Evolutionary conservation across 257 asterid species (phyloP).

Genomic region (Nyctanthes arbortristis): DNA sequence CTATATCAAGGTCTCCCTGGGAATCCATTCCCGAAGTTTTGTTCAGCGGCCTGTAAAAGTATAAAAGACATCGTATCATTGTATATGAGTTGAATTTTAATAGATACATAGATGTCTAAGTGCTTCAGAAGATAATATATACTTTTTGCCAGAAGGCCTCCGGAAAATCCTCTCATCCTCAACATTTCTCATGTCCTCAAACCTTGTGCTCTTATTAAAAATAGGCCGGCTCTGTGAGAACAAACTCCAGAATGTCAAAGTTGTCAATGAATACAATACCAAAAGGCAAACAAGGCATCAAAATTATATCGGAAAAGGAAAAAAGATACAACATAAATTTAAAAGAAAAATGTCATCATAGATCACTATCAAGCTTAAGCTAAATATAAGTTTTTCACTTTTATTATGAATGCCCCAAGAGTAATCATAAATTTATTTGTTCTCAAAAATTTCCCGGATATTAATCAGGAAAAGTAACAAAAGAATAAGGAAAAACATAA

Average conservation of each 20-base stretch:
- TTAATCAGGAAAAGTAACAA: not conserved
- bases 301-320: not conserved
- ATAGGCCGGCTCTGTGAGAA: slow-evolving; percentile 87
- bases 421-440: not conserved
- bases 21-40: slow-evolving; percentile 71
- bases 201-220: slow-evolving; percentile 91
- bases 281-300: not conserved
- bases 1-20: slow-evolving; percentile 83
- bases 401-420: not conserved
- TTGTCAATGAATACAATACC: slow-evolving; percentile 12
- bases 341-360: not conserved
- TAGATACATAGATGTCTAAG: not conserved
- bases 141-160: slow-evolving; percentile 72
- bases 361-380: slow-evolving; percentile 7
- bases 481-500: not conserved
- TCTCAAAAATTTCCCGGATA: not conserved
- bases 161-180: slow-evolving; percentile 75
- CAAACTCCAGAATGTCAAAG: slow-evolving; percentile 22
- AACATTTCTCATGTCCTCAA: slow-evolving; percentile 88
- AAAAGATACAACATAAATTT: slow-evolving; percentile 10
- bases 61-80: slow-evolving; percentile 19
- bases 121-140: slow-evolving; percentile 17
- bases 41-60: slow-evolving; percentile 52
- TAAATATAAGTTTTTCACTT: not conserved
- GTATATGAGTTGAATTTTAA: not conserved